Evolutionary conservation across 2,329 filamentous ascomycete genomes (phyloP).

Genomic region (Boeremia lycopersici): DNA sequence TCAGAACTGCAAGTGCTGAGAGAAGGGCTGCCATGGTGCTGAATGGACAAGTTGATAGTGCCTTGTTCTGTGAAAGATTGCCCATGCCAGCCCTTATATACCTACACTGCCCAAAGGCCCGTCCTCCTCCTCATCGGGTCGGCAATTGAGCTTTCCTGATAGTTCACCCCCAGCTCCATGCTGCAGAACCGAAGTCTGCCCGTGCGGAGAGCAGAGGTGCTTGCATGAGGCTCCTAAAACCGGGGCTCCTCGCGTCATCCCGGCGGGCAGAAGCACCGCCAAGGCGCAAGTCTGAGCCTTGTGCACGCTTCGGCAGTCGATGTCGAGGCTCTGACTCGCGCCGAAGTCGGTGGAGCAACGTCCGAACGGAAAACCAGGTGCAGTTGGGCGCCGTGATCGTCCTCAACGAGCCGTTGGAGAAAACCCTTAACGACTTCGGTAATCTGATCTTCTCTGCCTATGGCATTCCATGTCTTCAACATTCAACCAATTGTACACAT

Average conservation of each 20-base stretch:
- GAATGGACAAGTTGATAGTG: conserved; percentile 20
- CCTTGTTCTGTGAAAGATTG: conserved; percentile 12
- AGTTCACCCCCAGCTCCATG: not conserved
- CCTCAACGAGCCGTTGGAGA: not conserved
- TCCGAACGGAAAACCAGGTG: not conserved
- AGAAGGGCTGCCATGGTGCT: conserved; percentile 36
- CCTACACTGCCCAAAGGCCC: conserved; percentile 3
- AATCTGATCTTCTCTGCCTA: not conserved
- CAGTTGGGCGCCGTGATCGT: conserved; percentile 1
- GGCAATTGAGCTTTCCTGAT: conserved; percentile 4
- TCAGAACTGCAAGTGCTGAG: conserved; percentile 31
- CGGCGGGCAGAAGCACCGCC: conserved; percentile 24
- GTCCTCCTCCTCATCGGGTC: conserved; percentile 8
- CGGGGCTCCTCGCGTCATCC: conserved; percentile 15
- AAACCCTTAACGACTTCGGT: not conserved
- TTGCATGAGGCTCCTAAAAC: conserved; percentile 16
- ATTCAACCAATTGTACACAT: not conserved
- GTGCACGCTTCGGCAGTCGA: conserved; percentile 16
- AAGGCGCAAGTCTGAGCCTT: conserved; percentile 26
- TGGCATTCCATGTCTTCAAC: not conserved
- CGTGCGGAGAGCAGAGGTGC: conserved; percentile 21
- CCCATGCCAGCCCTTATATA: conserved; percentile 29
- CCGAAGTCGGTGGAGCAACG: not conserved
- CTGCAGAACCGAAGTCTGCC: conserved; percentile 30
- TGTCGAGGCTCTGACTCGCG: conserved; percentile 6